Conservation (phyloP, 2,329 filamentous ascomycete species). For the Pseudogymnoascus sp. region DNA sequence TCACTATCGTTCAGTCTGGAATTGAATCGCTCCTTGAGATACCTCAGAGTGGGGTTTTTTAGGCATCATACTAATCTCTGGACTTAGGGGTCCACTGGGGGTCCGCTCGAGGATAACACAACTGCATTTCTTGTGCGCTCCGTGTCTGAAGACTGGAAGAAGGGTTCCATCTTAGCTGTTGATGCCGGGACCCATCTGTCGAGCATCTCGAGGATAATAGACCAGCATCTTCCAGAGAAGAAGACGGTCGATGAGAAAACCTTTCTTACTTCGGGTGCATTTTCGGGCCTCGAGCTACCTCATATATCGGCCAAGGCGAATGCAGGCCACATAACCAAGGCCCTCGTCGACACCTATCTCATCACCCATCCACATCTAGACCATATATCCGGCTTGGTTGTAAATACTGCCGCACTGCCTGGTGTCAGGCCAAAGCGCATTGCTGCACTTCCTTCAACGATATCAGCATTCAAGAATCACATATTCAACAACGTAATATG, state of each 20-base stretch:
- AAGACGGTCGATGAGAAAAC: conserved; percentile 20
- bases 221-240: conserved; percentile 15
- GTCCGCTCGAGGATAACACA: conserved; percentile 81
- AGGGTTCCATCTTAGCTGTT: conserved; percentile 79
- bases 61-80: not conserved
- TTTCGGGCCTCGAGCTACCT: conserved; percentile 69
- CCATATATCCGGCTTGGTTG: conserved; percentile 82
- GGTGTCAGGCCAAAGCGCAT: conserved; percentile 77
- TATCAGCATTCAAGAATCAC: conserved; percentile 83
- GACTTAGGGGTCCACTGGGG: conserved; percentile 76
- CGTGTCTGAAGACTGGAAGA: conserved; percentile 68
- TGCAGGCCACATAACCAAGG: conserved; percentile 69
- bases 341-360: conserved; percentile 78
- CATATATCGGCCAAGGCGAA: conserved; percentile 64
- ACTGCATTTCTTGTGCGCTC: conserved; percentile 87
- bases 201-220: conserved; percentile 71
- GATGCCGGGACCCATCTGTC: conserved; percentile 88
- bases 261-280: conserved; percentile 59
- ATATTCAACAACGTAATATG: conserved; percentile 98
- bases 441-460: conserved; percentile 80
- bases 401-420: conserved; percentile 84
- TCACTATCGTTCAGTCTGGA: not conserved
- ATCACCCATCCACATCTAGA: conserved; percentile 98
- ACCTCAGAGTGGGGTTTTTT: not conserved
- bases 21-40: not conserved